A percentile compares a stretch with the other conserved stretches of the same genome.
Conservation (phyloP, 257 asterid genomes). For the Agastache rugosa region DNA sequence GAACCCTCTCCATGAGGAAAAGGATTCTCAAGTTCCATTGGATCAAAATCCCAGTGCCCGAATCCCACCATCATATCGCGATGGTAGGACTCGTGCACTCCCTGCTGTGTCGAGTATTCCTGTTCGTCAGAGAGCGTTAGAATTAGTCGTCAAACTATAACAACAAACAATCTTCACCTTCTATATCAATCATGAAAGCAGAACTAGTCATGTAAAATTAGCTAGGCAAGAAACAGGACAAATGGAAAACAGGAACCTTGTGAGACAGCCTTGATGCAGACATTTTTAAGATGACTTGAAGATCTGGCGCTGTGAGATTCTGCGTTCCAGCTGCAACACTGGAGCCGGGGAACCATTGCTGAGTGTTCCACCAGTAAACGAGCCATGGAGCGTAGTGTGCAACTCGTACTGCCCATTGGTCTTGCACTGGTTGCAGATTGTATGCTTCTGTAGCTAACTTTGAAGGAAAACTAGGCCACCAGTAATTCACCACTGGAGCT, state of each 20-base stretch:
- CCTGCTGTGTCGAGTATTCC: conserved; percentile 69
- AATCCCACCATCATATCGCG: conserved; percentile 72
- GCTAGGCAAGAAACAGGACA: background rate
- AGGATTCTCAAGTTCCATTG: conserved; percentile 67
- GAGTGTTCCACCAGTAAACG: conserved; percentile 85
- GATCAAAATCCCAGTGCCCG: conserved; percentile 73
- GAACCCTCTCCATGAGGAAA: conserved; percentile 51
- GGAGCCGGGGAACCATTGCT: conserved; percentile 64
- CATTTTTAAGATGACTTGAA: conserved; percentile 44
- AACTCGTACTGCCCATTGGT: conserved; percentile 75
- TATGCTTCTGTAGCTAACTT: conserved; percentile 57
- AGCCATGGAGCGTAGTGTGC: conserved; percentile 74
- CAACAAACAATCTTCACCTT: no score
- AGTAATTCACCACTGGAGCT: conserved; percentile 73
- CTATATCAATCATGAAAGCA: no score
- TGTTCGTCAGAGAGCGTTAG: conserved; percentile 17
- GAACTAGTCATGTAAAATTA: no score
- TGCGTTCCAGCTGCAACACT: conserved; percentile 61
- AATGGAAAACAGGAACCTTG: conserved; percentile 43
- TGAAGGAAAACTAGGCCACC: conserved; percentile 81
- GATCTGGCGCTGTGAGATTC: conserved; percentile 55
- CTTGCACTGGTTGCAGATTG: conserved; percentile 49
- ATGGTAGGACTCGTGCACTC: conserved; percentile 62
- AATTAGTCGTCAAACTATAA: no score
- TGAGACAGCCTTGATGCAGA: background rate